Evolutionary conservation across 192 early-diverging fungal species (phyloP), one percentile per base, ranked within the genome.

Genomic region (Pilaira anomala): DNA sequence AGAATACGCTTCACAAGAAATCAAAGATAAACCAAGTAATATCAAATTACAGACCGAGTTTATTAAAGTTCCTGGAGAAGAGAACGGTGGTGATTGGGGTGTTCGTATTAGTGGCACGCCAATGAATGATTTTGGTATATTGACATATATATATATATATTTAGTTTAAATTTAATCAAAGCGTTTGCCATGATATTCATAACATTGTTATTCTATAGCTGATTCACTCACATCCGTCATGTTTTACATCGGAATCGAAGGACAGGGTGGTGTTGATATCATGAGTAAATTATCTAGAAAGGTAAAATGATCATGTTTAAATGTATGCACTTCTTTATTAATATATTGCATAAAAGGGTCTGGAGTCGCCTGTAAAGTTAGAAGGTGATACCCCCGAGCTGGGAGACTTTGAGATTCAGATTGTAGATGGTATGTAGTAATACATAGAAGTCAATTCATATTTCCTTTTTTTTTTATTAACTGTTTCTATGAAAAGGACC

Each of bases 231-330:
- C 54, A 26, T 66, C 86, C 41, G 44, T 91, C 8, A 53, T 90
- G 16, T 97, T 91, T 72, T 95, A 95, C 67, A 76, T 87, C 65
- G 90, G 85, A 0, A 66, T 93, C 3, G 90, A 95, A 41, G 92
- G 88, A 3, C 76, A 83, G 19, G 91, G 90, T 4, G 60, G 79
- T 13, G 67, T 90, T 46, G 60, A 83, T 18, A 60, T 89, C 46
- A 55, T 71, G 6, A 63, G 71, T 22, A 62, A 62, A 12, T 48
- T 69, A 19, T 60, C 63, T 21, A 46, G 16, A 46, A 46, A 46
- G 44, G 44, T 46, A 19, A n/a, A n/a, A n/a, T n/a, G n/a, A n/a
- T n/a, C n/a, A n/a, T n/a, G n/a, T n/a, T n/a, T n/a, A n/a, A n/a
- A n/a, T n/a, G n/a, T n/a, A n/a, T n/a, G n/a, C n/a, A n/a, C n/a